Percentiles rank a stretch among this genome's conserved stretches.
Conservation (phyloP, 2,329 filamentous ascomycete genomes). For the Cadophora sp. region DNA sequence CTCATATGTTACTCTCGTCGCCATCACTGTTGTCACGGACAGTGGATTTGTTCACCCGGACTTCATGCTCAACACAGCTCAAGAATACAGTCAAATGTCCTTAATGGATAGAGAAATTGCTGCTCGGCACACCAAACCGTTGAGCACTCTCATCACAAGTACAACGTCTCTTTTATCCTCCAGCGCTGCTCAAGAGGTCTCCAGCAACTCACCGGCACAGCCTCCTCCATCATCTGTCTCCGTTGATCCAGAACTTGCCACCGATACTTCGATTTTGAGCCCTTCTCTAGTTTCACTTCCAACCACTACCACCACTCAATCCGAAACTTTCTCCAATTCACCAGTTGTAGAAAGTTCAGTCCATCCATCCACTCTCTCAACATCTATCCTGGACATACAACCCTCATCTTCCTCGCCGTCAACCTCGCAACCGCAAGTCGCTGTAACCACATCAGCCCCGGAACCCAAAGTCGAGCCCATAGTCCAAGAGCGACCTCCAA, state of each 20-base stretch:
- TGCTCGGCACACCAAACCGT: not conserved
- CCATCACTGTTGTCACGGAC: not conserved
- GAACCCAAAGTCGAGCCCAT: too few relatives aligned
- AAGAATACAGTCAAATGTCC: slow-evolving; percentile 6
- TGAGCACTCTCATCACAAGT: not conserved
- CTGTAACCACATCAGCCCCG: too few relatives aligned
- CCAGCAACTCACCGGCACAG: too few relatives aligned
- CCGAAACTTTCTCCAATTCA: not conserved
- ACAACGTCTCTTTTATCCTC: not conserved
- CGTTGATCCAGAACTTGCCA: too few relatives aligned
- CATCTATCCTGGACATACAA: too few relatives aligned
- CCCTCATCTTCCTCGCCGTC: too few relatives aligned
- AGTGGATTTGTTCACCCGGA: not conserved
- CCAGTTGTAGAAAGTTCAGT: too few relatives aligned
- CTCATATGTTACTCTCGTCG: not conserved
- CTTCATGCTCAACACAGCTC: not conserved
- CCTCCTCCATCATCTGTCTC: not conserved
- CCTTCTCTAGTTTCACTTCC: not conserved
- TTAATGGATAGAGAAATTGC: not conserved
- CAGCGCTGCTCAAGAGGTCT: not conserved
- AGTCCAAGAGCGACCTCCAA: not conserved
- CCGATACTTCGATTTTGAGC: not conserved
- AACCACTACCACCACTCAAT: not conserved
- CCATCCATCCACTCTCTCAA: too few relatives aligned
- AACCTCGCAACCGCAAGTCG: too few relatives aligned